Conservation (phyloP, 305 asterid species). For the Fraxinus xanthoxyloides region DNA sequence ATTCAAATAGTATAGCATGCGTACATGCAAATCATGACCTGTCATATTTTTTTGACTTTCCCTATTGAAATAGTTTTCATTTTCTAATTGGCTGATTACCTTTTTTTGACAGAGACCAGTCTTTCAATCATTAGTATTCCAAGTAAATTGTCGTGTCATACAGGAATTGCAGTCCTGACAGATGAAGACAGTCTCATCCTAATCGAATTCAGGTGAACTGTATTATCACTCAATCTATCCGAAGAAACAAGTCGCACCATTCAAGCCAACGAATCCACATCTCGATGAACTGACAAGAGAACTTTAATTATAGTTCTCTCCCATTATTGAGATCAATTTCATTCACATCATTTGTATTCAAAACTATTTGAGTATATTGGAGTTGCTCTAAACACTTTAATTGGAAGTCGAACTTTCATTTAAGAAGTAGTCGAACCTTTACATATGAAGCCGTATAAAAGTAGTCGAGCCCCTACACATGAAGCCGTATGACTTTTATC, state of each 20-base stretch:
- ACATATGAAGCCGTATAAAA: too few relatives aligned
- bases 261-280: background rate
- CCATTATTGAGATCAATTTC: too few relatives aligned
- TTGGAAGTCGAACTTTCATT: background rate
- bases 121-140: background rate
- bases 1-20: slow-evolving; percentile 24
- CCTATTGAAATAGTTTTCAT: background rate
- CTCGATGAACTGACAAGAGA: too few relatives aligned
- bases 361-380: background rate
- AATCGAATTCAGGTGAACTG: background rate
- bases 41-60: background rate
- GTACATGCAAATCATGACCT: slow-evolving; percentile 24
- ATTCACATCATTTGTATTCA: background rate
- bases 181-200: background rate
- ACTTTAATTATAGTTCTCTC: too few relatives aligned
- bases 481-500: background rate
- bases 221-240: background rate
- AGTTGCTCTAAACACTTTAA: background rate
- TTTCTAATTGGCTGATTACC: background rate
- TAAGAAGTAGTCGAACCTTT: background rate
- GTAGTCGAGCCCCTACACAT: background rate
- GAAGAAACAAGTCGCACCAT: background rate
- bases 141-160: background rate
- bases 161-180: background rate
- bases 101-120: background rate